Conservation (phyloP, 2,329 filamentous ascomycete genomes). For the Claviceps sp. region DNA sequence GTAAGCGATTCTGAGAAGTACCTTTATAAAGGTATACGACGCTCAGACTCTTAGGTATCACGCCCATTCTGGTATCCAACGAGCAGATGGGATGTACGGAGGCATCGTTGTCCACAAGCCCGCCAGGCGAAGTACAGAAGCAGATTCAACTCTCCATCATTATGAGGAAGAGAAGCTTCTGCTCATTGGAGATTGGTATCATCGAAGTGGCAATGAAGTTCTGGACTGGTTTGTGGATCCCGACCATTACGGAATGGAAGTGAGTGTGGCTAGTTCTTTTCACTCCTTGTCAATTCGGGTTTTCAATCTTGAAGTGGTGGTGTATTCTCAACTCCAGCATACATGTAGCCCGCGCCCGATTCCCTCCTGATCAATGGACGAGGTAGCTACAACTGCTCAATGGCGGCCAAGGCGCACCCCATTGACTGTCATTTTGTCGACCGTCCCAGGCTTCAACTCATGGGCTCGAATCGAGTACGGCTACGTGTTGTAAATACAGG, state of each 20-base stretch:
- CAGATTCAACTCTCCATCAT: conserved; percentile 8
- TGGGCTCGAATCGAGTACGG: conserved; percentile 5
- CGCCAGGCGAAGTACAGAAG: conserved; percentile 15
- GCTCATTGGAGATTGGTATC: conserved; percentile 26
- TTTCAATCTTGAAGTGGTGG: conserved; percentile 11
- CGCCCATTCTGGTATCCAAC: conserved; percentile 43
- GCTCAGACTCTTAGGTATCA: conserved; percentile 35
- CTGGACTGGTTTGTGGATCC: conserved; percentile 11
- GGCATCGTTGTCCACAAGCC: conserved; percentile 23
- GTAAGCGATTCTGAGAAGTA: conserved; percentile 19
- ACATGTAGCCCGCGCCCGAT: conserved; percentile 25
- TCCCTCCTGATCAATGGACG: conserved; percentile 27
- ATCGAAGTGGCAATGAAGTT: conserved; percentile 21
- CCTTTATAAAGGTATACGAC: neutral
- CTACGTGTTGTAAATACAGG: conserved; percentile 11
- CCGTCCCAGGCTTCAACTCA: conserved; percentile 4
- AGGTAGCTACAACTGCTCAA: conserved; percentile 10
- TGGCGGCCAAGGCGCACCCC: conserved; percentile 8
- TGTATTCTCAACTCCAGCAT: conserved; percentile 7
- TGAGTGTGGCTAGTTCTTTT: neutral
- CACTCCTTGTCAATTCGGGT: neutral
- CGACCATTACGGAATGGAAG: conserved; percentile 8
- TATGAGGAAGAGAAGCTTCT: conserved; percentile 21
- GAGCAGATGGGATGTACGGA: conserved; percentile 5
- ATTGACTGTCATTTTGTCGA: conserved; percentile 6